Conservation (phyloP, 176 grass and related monocot species). For the Secale cereale region DNA sequence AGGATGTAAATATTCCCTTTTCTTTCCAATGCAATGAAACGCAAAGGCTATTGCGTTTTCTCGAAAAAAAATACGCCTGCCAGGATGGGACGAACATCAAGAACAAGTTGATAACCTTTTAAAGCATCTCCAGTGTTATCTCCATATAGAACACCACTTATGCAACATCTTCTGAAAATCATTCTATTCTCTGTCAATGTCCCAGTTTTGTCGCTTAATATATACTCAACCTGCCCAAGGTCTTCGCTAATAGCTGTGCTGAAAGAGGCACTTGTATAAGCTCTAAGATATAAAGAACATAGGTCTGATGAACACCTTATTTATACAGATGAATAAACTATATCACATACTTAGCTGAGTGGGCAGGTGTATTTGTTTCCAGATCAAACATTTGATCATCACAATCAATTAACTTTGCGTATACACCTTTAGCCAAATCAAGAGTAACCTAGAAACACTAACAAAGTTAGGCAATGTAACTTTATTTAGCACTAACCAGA, state of each 20-base stretch:
- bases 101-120: slow-evolving; percentile 57
- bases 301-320: neutral
- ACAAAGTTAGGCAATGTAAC: neutral
- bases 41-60: no score
- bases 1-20: no score
- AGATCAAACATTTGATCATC: slow-evolving; percentile 93
- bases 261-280: slow-evolving; percentile 58
- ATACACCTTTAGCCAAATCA: slow-evolving; percentile 86
- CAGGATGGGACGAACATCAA: slow-evolving; percentile 9
- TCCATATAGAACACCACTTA: slow-evolving; percentile 74
- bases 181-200: slow-evolving; percentile 92
- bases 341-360: slow-evolving; percentile 74
- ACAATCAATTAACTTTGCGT: slow-evolving; percentile 96
- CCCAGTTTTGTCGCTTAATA: slow-evolving; percentile 98
- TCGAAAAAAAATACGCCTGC: neutral
- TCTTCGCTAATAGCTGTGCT: slow-evolving; percentile 99
- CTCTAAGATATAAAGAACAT: slow-evolving; percentile 23
- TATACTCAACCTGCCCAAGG: slow-evolving; percentile 93
- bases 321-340: neutral
- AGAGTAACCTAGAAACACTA: slow-evolving; percentile 70
- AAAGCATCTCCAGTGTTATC: slow-evolving; percentile 83
- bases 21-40: no score
- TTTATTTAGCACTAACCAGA: slow-evolving; percentile 1
- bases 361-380: slow-evolving; percentile 77
- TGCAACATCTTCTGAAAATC: slow-evolving; percentile 90